Conservation (phyloP, 768 basidiomycete species). For the Boletus sp. region DNA sequence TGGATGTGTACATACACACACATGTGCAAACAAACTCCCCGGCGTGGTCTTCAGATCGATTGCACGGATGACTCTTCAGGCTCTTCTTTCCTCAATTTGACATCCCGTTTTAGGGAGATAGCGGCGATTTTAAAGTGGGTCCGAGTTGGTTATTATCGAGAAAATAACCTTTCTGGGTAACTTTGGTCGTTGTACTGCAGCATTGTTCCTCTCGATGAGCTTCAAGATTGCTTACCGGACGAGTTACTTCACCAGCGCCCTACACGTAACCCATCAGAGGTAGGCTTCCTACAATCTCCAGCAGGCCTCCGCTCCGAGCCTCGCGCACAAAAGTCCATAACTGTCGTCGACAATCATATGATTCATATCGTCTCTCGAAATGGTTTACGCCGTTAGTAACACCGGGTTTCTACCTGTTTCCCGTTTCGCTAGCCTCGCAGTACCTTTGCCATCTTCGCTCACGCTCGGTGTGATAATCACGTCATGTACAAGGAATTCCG, state of each 20-base stretch:
- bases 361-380: no score
- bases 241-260: no score
- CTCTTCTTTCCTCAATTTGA: background rate
- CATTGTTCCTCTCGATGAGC: background rate
- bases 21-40: constrained; percentile 15
- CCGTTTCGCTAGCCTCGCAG: background rate
- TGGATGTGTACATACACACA: constrained; percentile 9
- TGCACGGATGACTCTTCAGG: background rate
- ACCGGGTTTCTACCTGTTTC: no score
- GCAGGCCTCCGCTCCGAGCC: constrained; percentile 5
- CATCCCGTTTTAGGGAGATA: background rate
- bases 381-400: no score
- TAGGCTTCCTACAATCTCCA: background rate
- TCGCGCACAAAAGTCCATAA: background rate
- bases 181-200: no score
- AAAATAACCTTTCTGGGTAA: background rate
- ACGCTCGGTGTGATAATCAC: background rate
- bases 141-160: constrained; percentile 2
- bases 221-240: no score
- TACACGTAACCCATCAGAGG: no score
- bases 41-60: background rate
- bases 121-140: constrained; percentile 1
- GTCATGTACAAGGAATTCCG: background rate
- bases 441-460: background rate
- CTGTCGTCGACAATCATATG: no score